phyloP scores from a whole-genome alignment of 106 monocot species.

The Dendrobium huoshanense region DNA sequence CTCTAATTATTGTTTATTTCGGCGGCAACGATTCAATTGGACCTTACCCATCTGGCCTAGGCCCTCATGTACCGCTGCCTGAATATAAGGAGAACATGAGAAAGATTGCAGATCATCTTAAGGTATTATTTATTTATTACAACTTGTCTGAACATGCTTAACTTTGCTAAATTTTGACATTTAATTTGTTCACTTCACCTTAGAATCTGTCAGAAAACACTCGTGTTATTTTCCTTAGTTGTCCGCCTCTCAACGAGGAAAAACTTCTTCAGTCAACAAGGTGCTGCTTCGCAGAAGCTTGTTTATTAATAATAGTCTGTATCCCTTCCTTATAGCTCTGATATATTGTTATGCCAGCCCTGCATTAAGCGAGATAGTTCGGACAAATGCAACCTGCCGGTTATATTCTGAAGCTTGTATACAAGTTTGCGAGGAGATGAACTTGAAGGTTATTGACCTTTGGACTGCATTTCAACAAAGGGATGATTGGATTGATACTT shows the following conservation, averaged over 20 bases:
- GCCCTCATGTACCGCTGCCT: constrained; percentile 81
- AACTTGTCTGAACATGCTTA: neutral
- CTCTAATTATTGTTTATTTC: constrained; percentile 80
- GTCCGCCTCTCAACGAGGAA: constrained; percentile 84
- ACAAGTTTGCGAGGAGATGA: constrained; percentile 62
- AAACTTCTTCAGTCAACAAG: constrained; percentile 25
- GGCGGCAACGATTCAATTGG: constrained; percentile 87
- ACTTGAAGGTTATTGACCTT: constrained; percentile 66
- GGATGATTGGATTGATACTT: constrained; percentile 60
- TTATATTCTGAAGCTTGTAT: constrained; percentile 77
- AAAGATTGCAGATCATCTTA: constrained; percentile 60
- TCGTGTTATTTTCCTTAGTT: constrained; percentile 70
- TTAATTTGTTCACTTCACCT: neutral
- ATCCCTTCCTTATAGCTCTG: neutral
- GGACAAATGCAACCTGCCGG: constrained; percentile 63
- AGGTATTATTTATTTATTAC: constrained; percentile 22
- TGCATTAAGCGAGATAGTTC: constrained; percentile 27
- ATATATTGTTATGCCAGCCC: constrained; percentile 13
- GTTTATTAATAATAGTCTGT: neutral
- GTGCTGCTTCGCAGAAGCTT: constrained; percentile 10
- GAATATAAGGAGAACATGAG: constrained; percentile 84
- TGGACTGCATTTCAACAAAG: constrained; percentile 57
- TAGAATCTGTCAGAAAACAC: constrained; percentile 76
- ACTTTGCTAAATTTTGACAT: neutral
- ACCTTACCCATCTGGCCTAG: constrained; percentile 66